These are phyloP conservation scores for Solanum medicagineum DNA, from an alignment of 257 asterid genomes.

Conservation along the genomic window DNA sequence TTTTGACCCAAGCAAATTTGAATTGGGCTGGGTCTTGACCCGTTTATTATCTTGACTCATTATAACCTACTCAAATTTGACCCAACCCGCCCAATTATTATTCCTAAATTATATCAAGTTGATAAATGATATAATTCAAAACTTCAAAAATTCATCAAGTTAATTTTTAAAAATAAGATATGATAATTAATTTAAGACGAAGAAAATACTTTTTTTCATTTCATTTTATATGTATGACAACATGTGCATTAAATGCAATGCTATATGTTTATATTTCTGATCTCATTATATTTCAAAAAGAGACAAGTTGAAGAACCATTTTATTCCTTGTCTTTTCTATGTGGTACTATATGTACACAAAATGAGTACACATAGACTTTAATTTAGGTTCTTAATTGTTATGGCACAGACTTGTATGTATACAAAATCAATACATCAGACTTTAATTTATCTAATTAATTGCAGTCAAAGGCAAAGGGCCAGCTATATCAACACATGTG, in stretches of 20 bases:
- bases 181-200: no score
- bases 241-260: not conserved
- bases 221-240: no score
- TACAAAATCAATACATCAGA: not conserved
- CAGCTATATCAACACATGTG: not conserved
- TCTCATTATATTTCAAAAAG: not conserved
- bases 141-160: no score
- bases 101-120: no score
- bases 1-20: no score
- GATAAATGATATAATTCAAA: no score
- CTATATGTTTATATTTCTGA: not conserved
- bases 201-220: no score
- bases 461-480: not conserved
- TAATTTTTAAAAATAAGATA: no score
- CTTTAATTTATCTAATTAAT: not conserved
- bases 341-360: not conserved
- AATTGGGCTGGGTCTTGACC: no score
- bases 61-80: no score
- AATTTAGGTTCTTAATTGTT: not conserved
- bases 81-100: no score
- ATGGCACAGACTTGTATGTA: conserved; percentile 13
- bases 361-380: not conserved
- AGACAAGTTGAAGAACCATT: not conserved
- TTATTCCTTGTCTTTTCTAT: not conserved
- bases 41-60: no score